Evolutionary conservation across 352 stramenopile genomes (phyloP), one percentile per base, ranked within the genome.

Genomic region (Phytophthora pluvialis): DNA sequence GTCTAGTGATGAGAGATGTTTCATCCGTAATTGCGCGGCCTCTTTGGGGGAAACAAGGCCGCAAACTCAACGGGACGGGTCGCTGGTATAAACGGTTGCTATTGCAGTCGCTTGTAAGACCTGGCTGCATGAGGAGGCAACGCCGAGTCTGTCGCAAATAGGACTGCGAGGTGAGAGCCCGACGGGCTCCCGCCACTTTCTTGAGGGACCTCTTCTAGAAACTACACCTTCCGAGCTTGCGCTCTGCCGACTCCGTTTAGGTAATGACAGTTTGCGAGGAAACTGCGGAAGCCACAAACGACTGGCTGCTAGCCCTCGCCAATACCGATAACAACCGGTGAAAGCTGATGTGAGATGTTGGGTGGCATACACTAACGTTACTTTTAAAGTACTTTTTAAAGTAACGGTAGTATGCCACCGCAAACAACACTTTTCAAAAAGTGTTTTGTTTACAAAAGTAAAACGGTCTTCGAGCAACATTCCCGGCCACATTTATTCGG

Each of bases 71-170:
- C 83, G 77, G 83, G 83, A 91, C 65, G 78, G 76, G 54, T 70
- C 78, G 83, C 83, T 93, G 70, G 78, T 90, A 82, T 89, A 89
- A 93, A 93, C 83, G 77, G 59, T 93, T 72, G 47, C 83, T 93
- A 74, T 93, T 79, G 83, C 83, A 91, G 81, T 89, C 78, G 53
- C 77, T 88, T 91, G 83, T 93, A 93, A 93, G 83, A 91, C 80
- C 78, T 83, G 81, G 69, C 69, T 70, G 83, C 80, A 93, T 70
- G 68, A 48, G 69, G 64, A 75, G 46, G 65, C 69, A 64, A 74
- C 56, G 63, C 71, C 83, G 65, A 82, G 79, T 91, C 83, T 88
- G 83, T 93, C 83, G 83, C 83, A 93, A 93, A 86, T 88, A 90
- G 80, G 76, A 89, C 80, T 93, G 83, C 83, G 71, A 77, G 49